Evolutionary conservation across 2,329 filamentous ascomycete species (phyloP), one percentile per base, ranked within the genome.

Genomic region (Ophiosphaerella narmari): DNA sequence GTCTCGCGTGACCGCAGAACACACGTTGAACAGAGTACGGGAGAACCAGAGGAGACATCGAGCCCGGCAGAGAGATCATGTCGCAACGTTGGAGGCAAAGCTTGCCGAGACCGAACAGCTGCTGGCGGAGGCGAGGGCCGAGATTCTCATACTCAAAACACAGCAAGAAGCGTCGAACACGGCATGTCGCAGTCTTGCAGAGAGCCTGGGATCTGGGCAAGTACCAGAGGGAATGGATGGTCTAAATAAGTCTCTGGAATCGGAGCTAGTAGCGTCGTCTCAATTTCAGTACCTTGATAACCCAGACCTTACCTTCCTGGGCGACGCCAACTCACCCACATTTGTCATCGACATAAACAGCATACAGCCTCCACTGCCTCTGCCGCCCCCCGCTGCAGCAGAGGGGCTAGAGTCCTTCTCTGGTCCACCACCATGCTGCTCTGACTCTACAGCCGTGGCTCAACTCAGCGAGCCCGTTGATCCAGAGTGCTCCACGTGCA

Each of bases 1-100:
- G 47, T 42, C 51, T 21, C 62, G 64, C 23, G 68, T 71, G 7
- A 62, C 67, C 21, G 63, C 72, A 38, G 67, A 69, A 39, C 70
- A 75, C 55, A 68, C 73, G 0, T 54, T 75, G 18, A 65, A 62
- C 43, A 73, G 79, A 7, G 74, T 79, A 13, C 77, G 78, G n/a
- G 75, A 82, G 39, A 82, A 82, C 54, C 78, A 82, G 59, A 75
- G 79, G 34, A 74, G 78, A 21, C 79, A 82, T 56, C 76, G 79
- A 4, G 77, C 77, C 7, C 68, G 75, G 26, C 71, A 74, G 36
- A 76, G 74, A 39, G 68, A 71, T 33, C 70, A 73, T 33, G 72
- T 80, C 23, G 59, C 69, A 1, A 67, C 70, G 1, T 63, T 79
- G 1, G 76, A 79, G 56, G 46, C 60, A 14, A 62, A 62, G 51